Conservation (phyloP, 768 basidiomycete species). For the Lactifluus pinguis region DNA sequence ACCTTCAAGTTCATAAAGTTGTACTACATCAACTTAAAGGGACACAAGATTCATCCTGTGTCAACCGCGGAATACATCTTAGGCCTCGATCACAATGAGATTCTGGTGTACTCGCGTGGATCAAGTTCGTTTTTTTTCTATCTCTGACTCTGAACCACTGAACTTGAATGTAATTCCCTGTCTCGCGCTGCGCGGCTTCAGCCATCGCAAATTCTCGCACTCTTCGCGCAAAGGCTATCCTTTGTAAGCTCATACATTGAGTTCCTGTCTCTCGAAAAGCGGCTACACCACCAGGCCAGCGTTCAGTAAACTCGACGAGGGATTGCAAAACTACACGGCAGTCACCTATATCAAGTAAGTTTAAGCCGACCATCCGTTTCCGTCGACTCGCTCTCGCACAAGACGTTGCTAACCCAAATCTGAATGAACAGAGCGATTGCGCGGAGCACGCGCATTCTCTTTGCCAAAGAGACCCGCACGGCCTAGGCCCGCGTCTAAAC, state of each 20-base stretch:
- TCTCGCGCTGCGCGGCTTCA: conserved; percentile 68
- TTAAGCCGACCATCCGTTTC: background rate
- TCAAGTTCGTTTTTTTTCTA: conserved; percentile 41
- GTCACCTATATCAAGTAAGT: conserved; percentile 71
- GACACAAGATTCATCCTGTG: conserved; percentile 83
- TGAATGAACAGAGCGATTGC: conserved; percentile 46
- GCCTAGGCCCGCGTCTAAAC: conserved; percentile 29
- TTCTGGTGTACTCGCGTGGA: conserved; percentile 91
- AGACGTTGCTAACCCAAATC: background rate
- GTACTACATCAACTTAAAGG: conserved; percentile 86
- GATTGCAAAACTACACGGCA: conserved; percentile 86
- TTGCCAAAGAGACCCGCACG: conserved; percentile 41
- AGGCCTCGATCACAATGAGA: conserved; percentile 65
- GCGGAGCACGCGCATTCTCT: conserved; percentile 44
- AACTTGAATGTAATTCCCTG: conserved; percentile 65
- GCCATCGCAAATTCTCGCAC: conserved; percentile 66
- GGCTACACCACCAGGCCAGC: background rate
- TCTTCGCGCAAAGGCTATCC: conserved; percentile 73
- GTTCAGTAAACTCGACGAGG: conserved; percentile 73
- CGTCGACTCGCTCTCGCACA: conserved; percentile 7
- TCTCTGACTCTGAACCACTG: background rate
- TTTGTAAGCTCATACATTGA: conserved; percentile 45
- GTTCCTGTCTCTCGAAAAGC: background rate
- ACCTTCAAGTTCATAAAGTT: conserved; percentile 38
- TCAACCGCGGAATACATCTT: conserved; percentile 77